phyloP scores from a whole-genome alignment of 225 moss, liverwort and hornwort genomes.

The Physcomitrium patens region DNA sequence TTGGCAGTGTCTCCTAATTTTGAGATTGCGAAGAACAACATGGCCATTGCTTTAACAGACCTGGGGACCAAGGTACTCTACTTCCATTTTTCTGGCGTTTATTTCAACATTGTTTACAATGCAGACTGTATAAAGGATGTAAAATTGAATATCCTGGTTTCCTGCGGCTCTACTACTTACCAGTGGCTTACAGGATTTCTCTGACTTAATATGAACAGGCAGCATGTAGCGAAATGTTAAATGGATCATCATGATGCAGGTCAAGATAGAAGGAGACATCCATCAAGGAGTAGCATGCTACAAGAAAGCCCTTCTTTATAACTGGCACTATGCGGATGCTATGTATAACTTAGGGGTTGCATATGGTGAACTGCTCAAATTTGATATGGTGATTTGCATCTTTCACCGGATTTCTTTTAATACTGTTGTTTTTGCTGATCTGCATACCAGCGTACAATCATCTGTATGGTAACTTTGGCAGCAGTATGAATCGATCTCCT shows the following conservation, averaged over 20 bases:
- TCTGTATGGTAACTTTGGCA: neutral
- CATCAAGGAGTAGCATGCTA: slow-evolving; percentile 96
- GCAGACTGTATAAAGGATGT: slow-evolving; percentile 20
- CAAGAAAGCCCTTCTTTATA: slow-evolving; percentile 95
- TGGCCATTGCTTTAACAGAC: slow-evolving; percentile 99
- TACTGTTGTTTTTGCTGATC: neutral
- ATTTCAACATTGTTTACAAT: slow-evolving; percentile 29
- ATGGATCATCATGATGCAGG: slow-evolving; percentile 74
- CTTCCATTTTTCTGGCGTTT: slow-evolving; percentile 16
- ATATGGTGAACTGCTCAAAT: slow-evolving; percentile 97
- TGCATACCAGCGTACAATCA: neutral
- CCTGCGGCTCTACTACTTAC: slow-evolving; percentile 31
- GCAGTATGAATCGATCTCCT: slow-evolving; percentile 7
- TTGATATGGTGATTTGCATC: slow-evolving; percentile 77
- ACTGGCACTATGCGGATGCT: slow-evolving; percentile 99
- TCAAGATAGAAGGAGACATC: slow-evolving; percentile 97
- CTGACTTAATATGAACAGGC: slow-evolving; percentile 57
- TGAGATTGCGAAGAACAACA: slow-evolving; percentile 99
- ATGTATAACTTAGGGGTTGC: slow-evolving; percentile 99
- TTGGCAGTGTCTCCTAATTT: slow-evolving; percentile 98
- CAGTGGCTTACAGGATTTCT: slow-evolving; percentile 53
- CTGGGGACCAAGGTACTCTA: slow-evolving; percentile 89
- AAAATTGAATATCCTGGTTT: slow-evolving; percentile 34
- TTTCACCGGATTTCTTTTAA: neutral
- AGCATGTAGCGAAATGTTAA: slow-evolving; percentile 62